Conservation (phyloP, 805 yeast species). For the Pichia exigua region DNA sequence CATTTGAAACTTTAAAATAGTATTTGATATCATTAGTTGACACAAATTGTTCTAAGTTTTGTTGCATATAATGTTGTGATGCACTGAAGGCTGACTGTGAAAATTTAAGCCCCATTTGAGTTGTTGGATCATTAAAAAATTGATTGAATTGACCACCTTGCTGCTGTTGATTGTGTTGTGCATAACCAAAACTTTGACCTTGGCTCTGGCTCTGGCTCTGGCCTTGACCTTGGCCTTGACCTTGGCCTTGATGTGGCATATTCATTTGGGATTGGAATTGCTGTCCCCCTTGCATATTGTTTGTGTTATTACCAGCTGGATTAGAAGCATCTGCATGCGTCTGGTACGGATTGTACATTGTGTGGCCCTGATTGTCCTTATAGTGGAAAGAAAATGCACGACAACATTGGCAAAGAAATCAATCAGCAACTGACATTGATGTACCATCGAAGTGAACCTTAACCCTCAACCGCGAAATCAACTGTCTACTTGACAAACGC, state of each 20-base stretch:
- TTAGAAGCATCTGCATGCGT: slow-evolving; percentile 19
- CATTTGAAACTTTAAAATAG: slow-evolving; percentile 87
- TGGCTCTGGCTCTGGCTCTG: too few relatives aligned
- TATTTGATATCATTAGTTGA: slow-evolving; percentile 57
- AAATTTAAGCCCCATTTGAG: slow-evolving; percentile 79
- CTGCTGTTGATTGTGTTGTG: slow-evolving; percentile 15
- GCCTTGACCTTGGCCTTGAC: too few relatives aligned
- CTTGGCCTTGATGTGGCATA: slow-evolving; percentile 17
- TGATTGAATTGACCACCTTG: slow-evolving; percentile 24
- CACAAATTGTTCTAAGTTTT: slow-evolving; percentile 50
- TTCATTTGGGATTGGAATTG: slow-evolving; percentile 11
- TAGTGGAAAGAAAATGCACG: background rate
- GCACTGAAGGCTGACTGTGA: slow-evolving; percentile 80
- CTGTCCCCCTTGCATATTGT: slow-evolving; percentile 17
- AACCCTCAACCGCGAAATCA: background rate
- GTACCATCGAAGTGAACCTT: background rate
- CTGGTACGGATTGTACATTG: slow-evolving; percentile 41
- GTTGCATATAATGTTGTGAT: slow-evolving; percentile 72
- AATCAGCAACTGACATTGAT: background rate
- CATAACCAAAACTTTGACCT: slow-evolving; percentile 2
- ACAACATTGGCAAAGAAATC: background rate
- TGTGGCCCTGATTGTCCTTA: background rate
- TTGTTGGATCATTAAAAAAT: slow-evolving; percentile 68
- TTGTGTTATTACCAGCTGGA: background rate
- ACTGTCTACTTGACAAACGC: background rate